Percentiles rank a stretch among this genome's conserved stretches.
These are phyloP conservation scores for Diplogelasinospora grovesii DNA, from an alignment of 495 filamentous ascomycete species.

Conservation along the genomic window DNA sequence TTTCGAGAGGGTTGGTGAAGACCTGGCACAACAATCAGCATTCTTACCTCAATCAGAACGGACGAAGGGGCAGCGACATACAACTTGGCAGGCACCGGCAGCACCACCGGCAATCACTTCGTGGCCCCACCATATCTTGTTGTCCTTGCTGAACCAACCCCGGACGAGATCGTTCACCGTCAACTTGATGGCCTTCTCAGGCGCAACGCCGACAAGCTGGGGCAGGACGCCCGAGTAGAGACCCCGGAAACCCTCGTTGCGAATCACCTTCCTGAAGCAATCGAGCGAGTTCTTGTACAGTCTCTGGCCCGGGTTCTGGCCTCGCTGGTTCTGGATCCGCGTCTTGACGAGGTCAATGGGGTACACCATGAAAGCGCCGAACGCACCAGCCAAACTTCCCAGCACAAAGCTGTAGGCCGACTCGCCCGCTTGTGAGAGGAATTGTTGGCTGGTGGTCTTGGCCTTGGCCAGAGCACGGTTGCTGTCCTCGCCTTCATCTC, in stretches of 20 bases:
- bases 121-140: slow-evolving; percentile 60
- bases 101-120: slow-evolving; percentile 85
- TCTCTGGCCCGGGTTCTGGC: slow-evolving; percentile 68
- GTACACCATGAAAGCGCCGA: slow-evolving; percentile 98
- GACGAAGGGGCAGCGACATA: slow-evolving; percentile 42
- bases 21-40: slow-evolving; percentile 47
- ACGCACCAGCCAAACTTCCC: slow-evolving; percentile 86
- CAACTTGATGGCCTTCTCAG: slow-evolving; percentile 98
- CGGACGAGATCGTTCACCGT: slow-evolving; percentile 94
- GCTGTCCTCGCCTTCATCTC: slow-evolving; percentile 35
- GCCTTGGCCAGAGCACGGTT: slow-evolving; percentile 40
- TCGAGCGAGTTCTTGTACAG: slow-evolving; percentile 96
- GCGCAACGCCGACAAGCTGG: slow-evolving; percentile 92
- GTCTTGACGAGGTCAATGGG: slow-evolving; percentile 99
- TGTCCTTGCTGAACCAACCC: slow-evolving; percentile 65
- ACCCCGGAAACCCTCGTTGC: slow-evolving; percentile 82
- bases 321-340: slow-evolving; percentile 94
- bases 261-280: slow-evolving; percentile 84
- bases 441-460: slow-evolving; percentile 27
- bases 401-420: slow-evolving; percentile 85
- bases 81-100: slow-evolving; percentile 93
- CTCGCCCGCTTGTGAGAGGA: slow-evolving; percentile 60
- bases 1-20: slow-evolving; percentile 96
- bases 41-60: not conserved
- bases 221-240: slow-evolving; percentile 92